Percentiles rank a stretch among this genome's conserved stretches.
Evolutionary conservation across 768 basidiomycete species (phyloP).

Genomic region (Xanthoconium purpureum): DNA sequence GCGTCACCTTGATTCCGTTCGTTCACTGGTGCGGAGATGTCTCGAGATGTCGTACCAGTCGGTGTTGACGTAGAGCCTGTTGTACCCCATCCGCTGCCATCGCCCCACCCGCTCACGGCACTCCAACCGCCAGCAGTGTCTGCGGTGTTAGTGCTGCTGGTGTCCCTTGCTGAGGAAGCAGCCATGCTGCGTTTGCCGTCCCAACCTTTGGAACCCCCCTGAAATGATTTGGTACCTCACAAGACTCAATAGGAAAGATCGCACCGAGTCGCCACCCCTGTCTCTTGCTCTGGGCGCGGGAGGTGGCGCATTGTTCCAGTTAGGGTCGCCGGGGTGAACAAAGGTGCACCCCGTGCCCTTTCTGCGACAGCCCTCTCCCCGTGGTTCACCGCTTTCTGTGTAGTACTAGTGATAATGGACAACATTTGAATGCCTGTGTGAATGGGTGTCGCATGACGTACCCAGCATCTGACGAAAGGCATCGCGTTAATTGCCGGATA

Average conservation of each 20-base stretch:
- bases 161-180: neutral
- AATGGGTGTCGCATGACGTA: constrained; percentile 12
- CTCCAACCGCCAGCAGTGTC: constrained; percentile 2
- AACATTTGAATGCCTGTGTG: constrained; percentile 1
- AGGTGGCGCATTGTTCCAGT: constrained; percentile 21
- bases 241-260: neutral
- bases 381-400: constrained; percentile 28
- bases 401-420: constrained; percentile 22
- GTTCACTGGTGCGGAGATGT: neutral
- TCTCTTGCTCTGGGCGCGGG: constrained; percentile 8
- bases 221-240: neutral
- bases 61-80: constrained; percentile 1
- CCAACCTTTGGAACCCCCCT: constrained; percentile 12
- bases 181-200: neutral
- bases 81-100: constrained; percentile 3
- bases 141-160: neutral
- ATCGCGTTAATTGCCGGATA: constrained; percentile 12
- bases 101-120: neutral
- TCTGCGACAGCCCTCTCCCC: constrained; percentile 26
- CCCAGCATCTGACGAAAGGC: constrained; percentile 25
- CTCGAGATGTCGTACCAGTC: neutral
- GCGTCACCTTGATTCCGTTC: constrained; percentile 2
- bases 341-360: constrained; percentile 24
- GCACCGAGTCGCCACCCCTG: constrained; percentile 18
- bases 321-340: constrained; percentile 30